Base-by-base conservation (phyloP, 2,329 filamentous ascomycete species). In the Talaromyces atroroseus region DNA sequence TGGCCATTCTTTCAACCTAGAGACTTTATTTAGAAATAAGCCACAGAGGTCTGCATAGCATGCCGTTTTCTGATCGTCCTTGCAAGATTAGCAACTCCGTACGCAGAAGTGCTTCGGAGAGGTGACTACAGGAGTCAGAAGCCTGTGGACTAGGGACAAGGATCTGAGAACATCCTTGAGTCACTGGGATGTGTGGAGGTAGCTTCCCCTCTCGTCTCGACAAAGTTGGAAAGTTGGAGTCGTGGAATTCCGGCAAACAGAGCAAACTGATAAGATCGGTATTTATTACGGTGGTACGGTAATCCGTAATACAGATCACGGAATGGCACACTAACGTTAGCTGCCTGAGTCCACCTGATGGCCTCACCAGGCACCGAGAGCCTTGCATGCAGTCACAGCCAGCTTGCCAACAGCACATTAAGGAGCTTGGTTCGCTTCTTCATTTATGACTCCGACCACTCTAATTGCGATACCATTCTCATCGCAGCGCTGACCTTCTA, bases 1-100 rank as follows among this genome's bases (percentile, higher is more conserved):
- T 54, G 47, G 63, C 64, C 67, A 68, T 69, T 16, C 42, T 54
- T 32, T 54, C 23, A 36, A n/a, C 11, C 21, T 21, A 29, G 14
- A 40, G 20, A 40, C 20, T 36, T 40, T 32, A 10, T 48, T 29
- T 16, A 32, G 23, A 8, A 18, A 26, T 16, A n/a, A 29, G 34
- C 24, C 24, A 26, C 24, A 4, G 24, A 26, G 3, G 32, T 36
- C 23, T 42, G 34, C 34, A 49, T 46, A 34, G 44, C 49, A 51
- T 57, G 11, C n/a, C n/a, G n/a, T 32, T 12, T 29, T 36, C 42
- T 40, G 26, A 53, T 18, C 50, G 36, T 18, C 20, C 16, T 38
- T 40, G 36, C 18, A 12, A 11, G 23, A 44, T 8, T 40, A 10
- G 24, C 29, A 21, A 34, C 16, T 16, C 7, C 29, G 10, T 10